Evolutionary conservation across 495 filamentous ascomycete species (phyloP).

Genomic region (Usnea hakonensis): DNA sequence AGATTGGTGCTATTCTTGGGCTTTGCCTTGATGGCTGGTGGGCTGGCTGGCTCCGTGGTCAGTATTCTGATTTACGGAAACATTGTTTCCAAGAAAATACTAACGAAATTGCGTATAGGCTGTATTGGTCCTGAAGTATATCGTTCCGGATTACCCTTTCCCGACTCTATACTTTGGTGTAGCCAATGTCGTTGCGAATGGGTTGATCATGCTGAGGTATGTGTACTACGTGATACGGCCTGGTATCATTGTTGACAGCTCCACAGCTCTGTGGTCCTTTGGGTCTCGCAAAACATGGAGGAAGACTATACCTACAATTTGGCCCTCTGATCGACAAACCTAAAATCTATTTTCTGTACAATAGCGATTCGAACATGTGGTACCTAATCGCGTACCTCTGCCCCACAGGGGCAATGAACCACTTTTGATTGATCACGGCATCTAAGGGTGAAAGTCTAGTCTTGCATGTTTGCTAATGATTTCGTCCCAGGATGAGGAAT

Average conservation of each 20-base stretch:
- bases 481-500: neutral
- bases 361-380: neutral
- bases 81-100: neutral
- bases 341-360: slow-evolving; percentile 11
- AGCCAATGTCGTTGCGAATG: slow-evolving; percentile 85
- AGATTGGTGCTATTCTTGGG: slow-evolving; percentile 91
- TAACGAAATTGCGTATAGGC: slow-evolving; percentile 34
- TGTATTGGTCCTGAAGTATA: slow-evolving; percentile 85
- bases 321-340: slow-evolving; percentile 52
- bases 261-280: slow-evolving; percentile 73
- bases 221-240: neutral
- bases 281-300: slow-evolving; percentile 98
- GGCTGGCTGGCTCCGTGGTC: slow-evolving; percentile 82
- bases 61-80: slow-evolving; percentile 16
- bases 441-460: neutral
- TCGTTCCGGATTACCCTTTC: slow-evolving; percentile 68
- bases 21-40: slow-evolving; percentile 88
- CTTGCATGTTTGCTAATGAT: neutral
- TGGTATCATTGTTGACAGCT: slow-evolving; percentile 20
- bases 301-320: slow-evolving; percentile 98
- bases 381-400: neutral
- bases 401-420: neutral
- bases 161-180: slow-evolving; percentile 90
- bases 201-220: slow-evolving; percentile 77
- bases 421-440: neutral